Percentiles rank a stretch among this genome's conserved stretches.
Conservation (phyloP, 2,329 filamentous ascomycete species). For the Alternaria atra region DNA sequence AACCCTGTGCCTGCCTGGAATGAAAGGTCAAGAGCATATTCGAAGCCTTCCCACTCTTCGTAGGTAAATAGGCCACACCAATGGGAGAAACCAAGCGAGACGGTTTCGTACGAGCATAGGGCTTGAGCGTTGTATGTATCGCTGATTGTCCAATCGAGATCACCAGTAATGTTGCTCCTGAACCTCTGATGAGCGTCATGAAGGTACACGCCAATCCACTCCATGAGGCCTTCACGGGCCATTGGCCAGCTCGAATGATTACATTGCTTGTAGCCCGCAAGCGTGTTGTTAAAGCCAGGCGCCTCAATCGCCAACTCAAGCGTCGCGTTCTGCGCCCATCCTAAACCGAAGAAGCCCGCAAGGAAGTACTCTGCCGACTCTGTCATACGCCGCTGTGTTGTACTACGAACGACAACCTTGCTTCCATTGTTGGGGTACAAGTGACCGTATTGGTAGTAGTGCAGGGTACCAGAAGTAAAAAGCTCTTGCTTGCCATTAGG, state of each 20-base stretch:
- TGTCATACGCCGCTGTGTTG: constrained; percentile 79
- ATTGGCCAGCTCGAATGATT: constrained; percentile 64
- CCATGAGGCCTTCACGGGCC: constrained; percentile 60
- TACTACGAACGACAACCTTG: constrained; percentile 78
- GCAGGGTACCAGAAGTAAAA: constrained; percentile 74
- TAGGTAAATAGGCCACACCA: constrained; percentile 81
- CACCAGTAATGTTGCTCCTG: constrained; percentile 58
- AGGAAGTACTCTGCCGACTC: constrained; percentile 81
- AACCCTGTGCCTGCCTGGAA: constrained; percentile 71
- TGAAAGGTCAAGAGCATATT: constrained; percentile 73
- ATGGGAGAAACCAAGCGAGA: constrained; percentile 76
- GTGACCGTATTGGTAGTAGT: constrained; percentile 76
- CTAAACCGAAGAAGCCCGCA: constrained; percentile 79
- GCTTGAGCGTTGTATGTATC: constrained; percentile 70
- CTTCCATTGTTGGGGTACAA: constrained; percentile 73
- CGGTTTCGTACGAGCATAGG: constrained; percentile 79
- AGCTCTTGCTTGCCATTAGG: constrained; percentile 77
- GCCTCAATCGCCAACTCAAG: constrained; percentile 77
- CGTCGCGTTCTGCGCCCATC: constrained; percentile 76
- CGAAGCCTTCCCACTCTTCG: constrained; percentile 76
- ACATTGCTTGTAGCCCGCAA: constrained; percentile 73
- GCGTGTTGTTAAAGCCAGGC: constrained; percentile 71
- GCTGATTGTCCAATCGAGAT: constrained; percentile 46
- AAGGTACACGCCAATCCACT: constrained; percentile 73
- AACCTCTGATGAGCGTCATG: constrained; percentile 70